Conservation (phyloP, 2,329 filamentous ascomycete genomes). For the Didymella sp. region DNA sequence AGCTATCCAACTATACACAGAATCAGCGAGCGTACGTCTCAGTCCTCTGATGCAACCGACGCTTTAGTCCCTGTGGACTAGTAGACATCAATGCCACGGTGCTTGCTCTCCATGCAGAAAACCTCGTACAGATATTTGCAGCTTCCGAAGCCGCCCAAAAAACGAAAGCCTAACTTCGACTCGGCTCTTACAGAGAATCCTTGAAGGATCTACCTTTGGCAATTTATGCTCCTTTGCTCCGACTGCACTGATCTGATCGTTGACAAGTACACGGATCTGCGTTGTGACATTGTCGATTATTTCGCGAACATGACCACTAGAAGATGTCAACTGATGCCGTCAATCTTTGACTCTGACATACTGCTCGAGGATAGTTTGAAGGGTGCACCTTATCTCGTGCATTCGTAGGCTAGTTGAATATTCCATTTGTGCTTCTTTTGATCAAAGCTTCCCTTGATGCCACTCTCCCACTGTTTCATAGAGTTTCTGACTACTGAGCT, state of each 20-base stretch:
- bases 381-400: no score
- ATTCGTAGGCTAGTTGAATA: no score
- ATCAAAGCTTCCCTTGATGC: no score
- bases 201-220: conserved; percentile 7
- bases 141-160: conserved; percentile 23
- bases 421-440: no score
- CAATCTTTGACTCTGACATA: no score
- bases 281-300: conserved; percentile 15
- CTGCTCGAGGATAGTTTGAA: no score
- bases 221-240: background rate
- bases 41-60: background rate
- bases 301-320: conserved; percentile 10
- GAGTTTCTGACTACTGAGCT: no score
- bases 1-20: background rate
- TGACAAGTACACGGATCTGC: conserved; percentile 12
- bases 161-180: conserved; percentile 8
- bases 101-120: conserved; percentile 7
- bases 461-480: no score
- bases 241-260: conserved; percentile 10
- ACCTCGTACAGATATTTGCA: conserved; percentile 20
- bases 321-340: background rate
- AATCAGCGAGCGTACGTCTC: background rate
- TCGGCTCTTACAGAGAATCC: background rate
- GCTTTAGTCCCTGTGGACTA: background rate
- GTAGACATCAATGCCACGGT: conserved; percentile 18